Evolutionary conservation across 148 eudicot genomes (phyloP).

Genomic region (Nepenthes gracilis): DNA sequence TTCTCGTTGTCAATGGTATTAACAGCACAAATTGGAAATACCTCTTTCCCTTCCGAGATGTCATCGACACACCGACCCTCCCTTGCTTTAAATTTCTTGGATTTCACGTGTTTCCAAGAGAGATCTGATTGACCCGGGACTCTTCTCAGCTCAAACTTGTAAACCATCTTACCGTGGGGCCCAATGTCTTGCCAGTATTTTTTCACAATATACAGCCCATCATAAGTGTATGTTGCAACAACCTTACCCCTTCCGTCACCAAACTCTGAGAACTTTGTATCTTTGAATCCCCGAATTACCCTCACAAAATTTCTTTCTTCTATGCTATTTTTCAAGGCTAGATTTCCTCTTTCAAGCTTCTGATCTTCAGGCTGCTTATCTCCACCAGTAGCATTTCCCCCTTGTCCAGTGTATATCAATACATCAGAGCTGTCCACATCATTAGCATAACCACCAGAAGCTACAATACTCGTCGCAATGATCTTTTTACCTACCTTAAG

Average conservation of each 20-base stretch:
- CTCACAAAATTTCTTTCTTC: slow-evolving; percentile 41
- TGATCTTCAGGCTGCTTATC: slow-evolving; percentile 64
- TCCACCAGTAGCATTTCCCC: slow-evolving; percentile 39
- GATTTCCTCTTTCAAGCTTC: slow-evolving; percentile 77
- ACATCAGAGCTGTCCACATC: slow-evolving; percentile 51
- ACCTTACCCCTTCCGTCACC: slow-evolving; percentile 29
- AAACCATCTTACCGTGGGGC: slow-evolving; percentile 49
- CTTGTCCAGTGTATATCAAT: slow-evolving; percentile 66
- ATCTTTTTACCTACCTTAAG: slow-evolving; percentile 20
- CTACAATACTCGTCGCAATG: slow-evolving; percentile 67
- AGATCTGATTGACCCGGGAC: slow-evolving; percentile 63
- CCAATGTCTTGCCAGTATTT: slow-evolving; percentile 41
- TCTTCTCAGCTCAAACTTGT: slow-evolving; percentile 62
- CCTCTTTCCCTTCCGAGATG: slow-evolving; percentile 50
- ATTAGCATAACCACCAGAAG: slow-evolving; percentile 70
- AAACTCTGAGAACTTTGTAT: slow-evolving; percentile 30
- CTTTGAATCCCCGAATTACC: slow-evolving; percentile 77
- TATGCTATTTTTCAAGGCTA: slow-evolving; percentile 64
- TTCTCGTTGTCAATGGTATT: slow-evolving; percentile 55
- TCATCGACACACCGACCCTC: slow-evolving; percentile 44
- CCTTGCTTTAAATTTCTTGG: slow-evolving; percentile 31
- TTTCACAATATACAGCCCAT: slow-evolving; percentile 62
- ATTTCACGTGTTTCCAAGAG: slow-evolving; percentile 60
- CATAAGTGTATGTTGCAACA: slow-evolving; percentile 54
- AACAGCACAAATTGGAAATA: slow-evolving; percentile 44